These are phyloP conservation scores for Blepharisma stoltei DNA, from an alignment of 73 alveolate genomes.

Conservation along the genomic window DNA sequence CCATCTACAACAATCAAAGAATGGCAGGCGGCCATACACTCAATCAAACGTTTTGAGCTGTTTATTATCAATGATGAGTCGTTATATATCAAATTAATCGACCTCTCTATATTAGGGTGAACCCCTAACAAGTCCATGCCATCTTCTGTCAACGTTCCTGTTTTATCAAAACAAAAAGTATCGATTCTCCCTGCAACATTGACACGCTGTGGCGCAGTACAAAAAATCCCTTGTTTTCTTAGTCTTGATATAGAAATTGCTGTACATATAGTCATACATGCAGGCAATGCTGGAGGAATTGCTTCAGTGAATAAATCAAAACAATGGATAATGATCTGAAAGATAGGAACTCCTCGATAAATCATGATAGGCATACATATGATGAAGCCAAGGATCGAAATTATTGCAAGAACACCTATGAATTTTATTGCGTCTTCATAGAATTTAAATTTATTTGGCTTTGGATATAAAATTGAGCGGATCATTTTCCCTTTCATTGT, in stretches of 20 bases:
- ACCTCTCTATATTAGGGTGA: not conserved
- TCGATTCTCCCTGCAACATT: slow-evolving; percentile 91
- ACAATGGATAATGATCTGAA: slow-evolving; percentile 16
- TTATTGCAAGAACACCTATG: slow-evolving; percentile 74
- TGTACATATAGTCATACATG: slow-evolving; percentile 63
- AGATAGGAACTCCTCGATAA: not conserved
- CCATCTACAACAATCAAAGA: slow-evolving; percentile 70
- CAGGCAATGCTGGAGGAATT: slow-evolving; percentile 85
- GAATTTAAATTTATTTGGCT: slow-evolving; percentile 82
- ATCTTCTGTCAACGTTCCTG: slow-evolving; percentile 98
- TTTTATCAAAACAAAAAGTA: slow-evolving; percentile 91
- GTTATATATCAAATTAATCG: not conserved
- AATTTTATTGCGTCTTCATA: slow-evolving; percentile 83
- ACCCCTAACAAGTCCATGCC: slow-evolving; percentile 87
- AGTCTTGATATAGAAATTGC: slow-evolving; percentile 65
- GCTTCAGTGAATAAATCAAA: slow-evolving; percentile 63
- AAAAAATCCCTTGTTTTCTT: slow-evolving; percentile 61
- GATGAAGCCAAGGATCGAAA: slow-evolving; percentile 70
- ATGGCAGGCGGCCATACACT: slow-evolving; percentile 73
- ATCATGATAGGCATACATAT: slow-evolving; percentile 18
- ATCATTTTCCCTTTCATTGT: slow-evolving; percentile 91
- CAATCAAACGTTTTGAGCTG: not conserved
- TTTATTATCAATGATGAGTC: not conserved
- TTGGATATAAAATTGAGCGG: slow-evolving; percentile 77
- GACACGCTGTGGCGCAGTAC: slow-evolving; percentile 86